Conservation (phyloP, 2,329 filamentous ascomycete species). For the Xylariaceae sp. region DNA sequence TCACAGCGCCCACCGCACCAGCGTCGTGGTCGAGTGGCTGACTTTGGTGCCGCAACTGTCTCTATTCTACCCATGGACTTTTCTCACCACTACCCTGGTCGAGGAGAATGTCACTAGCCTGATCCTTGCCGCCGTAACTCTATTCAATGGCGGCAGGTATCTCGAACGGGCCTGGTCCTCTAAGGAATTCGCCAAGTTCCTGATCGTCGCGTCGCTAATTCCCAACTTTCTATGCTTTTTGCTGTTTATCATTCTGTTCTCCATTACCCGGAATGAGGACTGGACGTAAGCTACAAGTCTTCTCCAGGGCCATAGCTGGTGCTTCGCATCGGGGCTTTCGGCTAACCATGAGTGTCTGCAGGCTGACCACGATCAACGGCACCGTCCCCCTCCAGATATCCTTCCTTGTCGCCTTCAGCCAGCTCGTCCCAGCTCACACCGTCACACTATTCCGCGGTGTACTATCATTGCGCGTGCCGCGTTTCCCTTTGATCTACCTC, state of each 20-base stretch:
- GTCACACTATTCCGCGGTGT: conserved; percentile 88
- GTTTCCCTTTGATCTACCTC: conserved; percentile 67
- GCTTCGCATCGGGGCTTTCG: not conserved
- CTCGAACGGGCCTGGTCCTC: conserved; percentile 95
- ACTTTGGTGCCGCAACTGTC: conserved; percentile 79
- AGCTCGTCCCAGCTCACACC: conserved; percentile 94
- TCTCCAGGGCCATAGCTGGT: not conserved
- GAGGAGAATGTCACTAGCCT: conserved; percentile 92
- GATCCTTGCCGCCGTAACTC: conserved; percentile 65
- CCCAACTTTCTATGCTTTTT: conserved; percentile 74
- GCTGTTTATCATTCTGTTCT: conserved; percentile 67
- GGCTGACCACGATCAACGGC: conserved; percentile 76
- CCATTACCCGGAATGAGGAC: conserved; percentile 58
- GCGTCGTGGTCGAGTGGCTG: conserved; percentile 76
- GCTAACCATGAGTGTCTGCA: conserved; percentile 34
- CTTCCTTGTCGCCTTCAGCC: conserved; percentile 95
- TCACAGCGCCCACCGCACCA: conserved; percentile 54
- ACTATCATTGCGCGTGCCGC: conserved; percentile 77
- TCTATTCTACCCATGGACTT: conserved; percentile 88
- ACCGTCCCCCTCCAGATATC: conserved; percentile 84
- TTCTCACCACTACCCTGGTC: conserved; percentile 77
- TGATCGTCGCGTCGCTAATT: conserved; percentile 68
- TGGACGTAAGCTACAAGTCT: conserved; percentile 56
- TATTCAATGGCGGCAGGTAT: conserved; percentile 91
- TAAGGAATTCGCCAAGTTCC: conserved; percentile 84